phyloP scores from a whole-genome alignment of 305 asterid species.

The Fraxinus xanthoxyloides region DNA sequence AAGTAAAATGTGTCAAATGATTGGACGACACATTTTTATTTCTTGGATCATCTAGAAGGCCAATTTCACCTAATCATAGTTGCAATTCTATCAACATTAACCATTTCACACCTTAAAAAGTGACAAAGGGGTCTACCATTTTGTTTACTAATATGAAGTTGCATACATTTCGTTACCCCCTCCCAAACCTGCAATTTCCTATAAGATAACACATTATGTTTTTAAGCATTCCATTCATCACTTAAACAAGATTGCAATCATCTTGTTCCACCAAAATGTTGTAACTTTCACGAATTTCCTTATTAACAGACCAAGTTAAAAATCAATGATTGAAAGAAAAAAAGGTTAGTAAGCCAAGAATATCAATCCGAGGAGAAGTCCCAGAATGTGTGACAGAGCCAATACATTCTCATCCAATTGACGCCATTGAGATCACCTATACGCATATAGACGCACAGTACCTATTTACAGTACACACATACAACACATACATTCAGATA shows the following conservation, averaged over 20 bases:
- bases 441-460: neutral
- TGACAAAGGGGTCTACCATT: neutral
- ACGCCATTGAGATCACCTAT: neutral
- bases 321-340: neutral
- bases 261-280: neutral
- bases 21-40: neutral
- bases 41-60: slow-evolving; percentile 6
- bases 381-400: neutral
- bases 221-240: neutral
- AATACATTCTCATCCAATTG: neutral
- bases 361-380: neutral
- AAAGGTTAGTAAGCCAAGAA: neutral
- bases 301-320: neutral
- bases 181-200: neutral
- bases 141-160: neutral
- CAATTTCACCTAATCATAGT: neutral
- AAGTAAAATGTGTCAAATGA: neutral
- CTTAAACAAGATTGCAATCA: neutral
- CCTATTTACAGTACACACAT: neutral
- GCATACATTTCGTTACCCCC: neutral
- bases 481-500: neutral
- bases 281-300: neutral
- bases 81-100: neutral
- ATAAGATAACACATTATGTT: neutral
- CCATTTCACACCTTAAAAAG: neutral